Evolutionary conservation across 2,329 filamentous ascomycete genomes (phyloP), one percentile per base, ranked within the genome.

Genomic region (Neonectria magnoliae): DNA sequence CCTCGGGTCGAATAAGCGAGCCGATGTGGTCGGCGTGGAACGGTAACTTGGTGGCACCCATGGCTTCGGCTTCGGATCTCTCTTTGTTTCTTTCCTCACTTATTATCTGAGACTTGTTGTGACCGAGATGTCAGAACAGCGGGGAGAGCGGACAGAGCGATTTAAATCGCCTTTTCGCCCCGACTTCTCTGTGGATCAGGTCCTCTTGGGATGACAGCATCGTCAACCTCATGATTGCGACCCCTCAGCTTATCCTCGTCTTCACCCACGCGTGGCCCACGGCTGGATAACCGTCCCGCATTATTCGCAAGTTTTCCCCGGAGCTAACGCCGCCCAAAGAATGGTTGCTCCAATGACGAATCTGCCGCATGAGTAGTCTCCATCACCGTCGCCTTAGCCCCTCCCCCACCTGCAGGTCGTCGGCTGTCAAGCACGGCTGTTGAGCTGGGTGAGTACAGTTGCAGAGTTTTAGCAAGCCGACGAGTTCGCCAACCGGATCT

Each of bases 11-110:
- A 62, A 93, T 85, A 33, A 93, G 82, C 14, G 90, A 92, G 54
- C 91, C 91, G 66, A 92, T 85, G 69, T 93, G 91, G 79, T 93
- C 91, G 64, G 90, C 90, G 75, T 91, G 86, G 79, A 91, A 93
- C 54, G 88, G 90, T 11, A 80, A 76, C 60, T 73, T 73, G 36
- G 72, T 68, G 41, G 54, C 68, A 33, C 55, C 53, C 74, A 77
- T 77, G 60, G 31, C 68, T 51, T 50, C 48, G 57, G 27, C 14
- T 47, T 57, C n/a, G 27, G 18, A 13, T 36, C 11, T 18, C 7
- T 41, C 7, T 18, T n/a, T 42, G 14, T 33, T 41, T 31, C 27
- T 45, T 42, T 5, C 20, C 14, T 38, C 6, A 38, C 36, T 54
- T 16, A 16, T 9, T 57, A n/a, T 27, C 27, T 36, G 33, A 16